A percentile compares a stretch with the other conserved stretches of the same genome.
phyloP scores from a whole-genome alignment of 2,329 filamentous ascomycete species.

The Xylariales sp. region DNA sequence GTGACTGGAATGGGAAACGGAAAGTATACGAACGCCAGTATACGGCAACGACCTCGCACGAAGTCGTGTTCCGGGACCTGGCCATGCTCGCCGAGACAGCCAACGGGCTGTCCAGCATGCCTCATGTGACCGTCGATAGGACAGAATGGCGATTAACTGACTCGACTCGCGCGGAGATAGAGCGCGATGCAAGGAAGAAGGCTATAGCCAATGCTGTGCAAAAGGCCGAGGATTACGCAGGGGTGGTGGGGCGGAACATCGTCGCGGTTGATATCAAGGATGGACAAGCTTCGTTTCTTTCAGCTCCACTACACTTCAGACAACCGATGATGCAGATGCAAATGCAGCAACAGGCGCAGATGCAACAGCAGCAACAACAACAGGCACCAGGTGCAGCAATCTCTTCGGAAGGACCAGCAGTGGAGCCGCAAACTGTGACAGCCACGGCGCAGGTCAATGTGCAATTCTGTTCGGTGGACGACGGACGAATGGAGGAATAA shows the following conservation, averaged over 20 bases:
- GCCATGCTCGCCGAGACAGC: constrained; percentile 11
- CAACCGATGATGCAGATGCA: background rate
- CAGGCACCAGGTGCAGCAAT: background rate
- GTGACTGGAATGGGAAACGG: background rate
- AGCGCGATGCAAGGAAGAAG: constrained; percentile 15
- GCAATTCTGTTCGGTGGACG: no score
- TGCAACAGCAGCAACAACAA: background rate
- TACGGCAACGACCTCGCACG: constrained; percentile 9
- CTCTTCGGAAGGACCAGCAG: constrained; percentile 9
- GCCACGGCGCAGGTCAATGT: constrained; percentile 14
- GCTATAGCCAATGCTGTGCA: constrained; percentile 17
- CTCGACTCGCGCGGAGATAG: constrained; percentile 11
- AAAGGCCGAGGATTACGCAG: constrained; percentile 17
- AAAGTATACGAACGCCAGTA: constrained; percentile 5
- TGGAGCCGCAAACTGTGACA: constrained; percentile 15
- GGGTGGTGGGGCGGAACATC: constrained; percentile 13
- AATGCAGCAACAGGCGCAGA: background rate
- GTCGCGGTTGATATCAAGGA: constrained; percentile 16
- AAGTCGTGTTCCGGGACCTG: constrained; percentile 17
- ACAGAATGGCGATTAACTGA: constrained; percentile 17
- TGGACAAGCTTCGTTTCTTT: constrained; percentile 4
- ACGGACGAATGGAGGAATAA: no score
- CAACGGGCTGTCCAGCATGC: constrained; percentile 14
- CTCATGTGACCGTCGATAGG: constrained; percentile 11
- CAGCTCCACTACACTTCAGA: background rate